Base-by-base conservation (phyloP, 2,329 filamentous ascomycete genomes). In the Fusarium secorum region DNA sequence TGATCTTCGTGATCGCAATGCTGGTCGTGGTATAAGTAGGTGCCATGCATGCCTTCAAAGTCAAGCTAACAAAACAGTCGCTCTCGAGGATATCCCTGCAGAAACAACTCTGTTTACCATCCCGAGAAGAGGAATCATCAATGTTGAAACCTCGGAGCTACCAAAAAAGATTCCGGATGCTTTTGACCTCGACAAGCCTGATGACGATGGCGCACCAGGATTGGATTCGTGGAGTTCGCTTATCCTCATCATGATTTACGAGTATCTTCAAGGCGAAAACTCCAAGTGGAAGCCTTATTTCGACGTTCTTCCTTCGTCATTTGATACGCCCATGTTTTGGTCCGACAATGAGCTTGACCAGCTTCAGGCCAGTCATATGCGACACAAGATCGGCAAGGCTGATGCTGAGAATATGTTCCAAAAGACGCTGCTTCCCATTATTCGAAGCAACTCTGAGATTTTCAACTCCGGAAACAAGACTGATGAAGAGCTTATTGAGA, bases 311-410 rank as follows among this genome's bases (percentile, higher is more conserved):
- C 94, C 94, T 2, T 73, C 77, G 9, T 76, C 82, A 3, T 97
- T 97, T 77, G 89, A 96, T 78, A 97, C 93, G 4, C 87, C 95
- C 71, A 97, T 98, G 92, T 97, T 95, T 82, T 98, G 95, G 95
- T 84, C 87, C 4, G 83, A 86, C 1, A 81, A 84, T 2, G 94
- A 97, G 78, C 84, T 97, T 5, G 81, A 83, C 1, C 85, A 91
- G 75, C 87, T 97, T 13, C 91, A 95, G 81, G 92, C 91, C 22
- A 95, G 93, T 77, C 88, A 93, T 2, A 88, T 96, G n/a, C 79
- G 90, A 6, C 81, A 87, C 67, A 95, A 94, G 78, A 91, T 97
- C 70, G 94, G 94, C 51, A 93, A 89, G 72, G 83, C 87, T 8
- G 85, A 88, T 59, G 93, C 94, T 5, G 90, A 97, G 65, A 81